These are phyloP conservation scores for Pseudogymnoascus sp. DNA, from an alignment of 2,329 filamentous ascomycete species.

Conservation along the genomic window DNA sequence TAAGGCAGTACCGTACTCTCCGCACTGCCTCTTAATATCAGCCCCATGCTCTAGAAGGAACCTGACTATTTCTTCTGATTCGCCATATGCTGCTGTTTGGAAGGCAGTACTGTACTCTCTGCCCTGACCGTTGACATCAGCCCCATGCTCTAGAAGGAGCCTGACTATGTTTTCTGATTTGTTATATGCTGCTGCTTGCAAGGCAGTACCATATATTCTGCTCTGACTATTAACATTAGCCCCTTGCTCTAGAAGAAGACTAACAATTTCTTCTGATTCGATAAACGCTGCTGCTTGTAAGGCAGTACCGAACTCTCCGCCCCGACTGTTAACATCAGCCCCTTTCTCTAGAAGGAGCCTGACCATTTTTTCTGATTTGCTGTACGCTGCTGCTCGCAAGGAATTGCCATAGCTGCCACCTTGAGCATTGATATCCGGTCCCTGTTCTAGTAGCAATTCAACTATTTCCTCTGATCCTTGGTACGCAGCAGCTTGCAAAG, in stretches of 20 bases:
- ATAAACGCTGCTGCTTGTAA: conserved; percentile 12
- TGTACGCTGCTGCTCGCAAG: conserved; percentile 12
- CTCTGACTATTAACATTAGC: conserved; percentile 9
- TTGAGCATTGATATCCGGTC: conserved; percentile 10
- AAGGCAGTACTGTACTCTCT: conserved; percentile 16
- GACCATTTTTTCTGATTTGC: background rate
- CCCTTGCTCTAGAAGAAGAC: conserved; percentile 5
- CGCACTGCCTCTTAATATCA: conserved; percentile 18
- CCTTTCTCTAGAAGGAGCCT: conserved; percentile 7
- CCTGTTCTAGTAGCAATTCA: background rate
- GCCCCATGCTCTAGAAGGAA: conserved; percentile 12
- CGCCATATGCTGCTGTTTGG: conserved; percentile 12
- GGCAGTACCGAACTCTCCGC: background rate
- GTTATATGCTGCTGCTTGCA: too few relatives aligned
- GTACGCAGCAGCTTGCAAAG: conserved; percentile 15
- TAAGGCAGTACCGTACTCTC: background rate
- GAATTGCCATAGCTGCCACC: background rate
- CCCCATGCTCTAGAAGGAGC: background rate
- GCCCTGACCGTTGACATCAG: conserved; percentile 15
- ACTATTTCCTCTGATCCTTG: background rate
- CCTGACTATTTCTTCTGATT: background rate
- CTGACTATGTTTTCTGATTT: background rate
- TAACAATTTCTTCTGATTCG: background rate
- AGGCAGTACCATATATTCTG: conserved; percentile 9
- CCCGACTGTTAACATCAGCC: conserved; percentile 11